phyloP scores from a whole-genome alignment of 2,329 filamentous ascomycete genomes.

The Purpureocillium lavendulum region DNA sequence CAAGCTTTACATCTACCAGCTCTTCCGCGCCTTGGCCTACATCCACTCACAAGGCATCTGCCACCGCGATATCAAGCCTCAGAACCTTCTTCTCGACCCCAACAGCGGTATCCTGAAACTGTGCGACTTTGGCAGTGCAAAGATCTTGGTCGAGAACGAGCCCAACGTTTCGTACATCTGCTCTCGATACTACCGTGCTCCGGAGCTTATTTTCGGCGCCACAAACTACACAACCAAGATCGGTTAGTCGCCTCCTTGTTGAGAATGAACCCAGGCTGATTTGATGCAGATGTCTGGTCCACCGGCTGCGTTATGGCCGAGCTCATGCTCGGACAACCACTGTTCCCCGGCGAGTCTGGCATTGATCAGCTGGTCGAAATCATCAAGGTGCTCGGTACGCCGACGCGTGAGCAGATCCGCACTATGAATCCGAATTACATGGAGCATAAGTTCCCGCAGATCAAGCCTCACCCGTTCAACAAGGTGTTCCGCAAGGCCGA shows the following conservation, averaged over 20 bases:
- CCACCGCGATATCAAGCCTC: slow-evolving; percentile 97
- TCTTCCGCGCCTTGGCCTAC: slow-evolving; percentile 96
- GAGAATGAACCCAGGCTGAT: slow-evolving; percentile 1
- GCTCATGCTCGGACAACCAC: slow-evolving; percentile 93
- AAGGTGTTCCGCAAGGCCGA: slow-evolving; percentile 99
- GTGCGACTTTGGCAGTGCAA: slow-evolving; percentile 97
- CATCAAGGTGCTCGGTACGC: slow-evolving; percentile 96
- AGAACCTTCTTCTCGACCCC: slow-evolving; percentile 92
- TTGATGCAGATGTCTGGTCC: slow-evolving; percentile 86
- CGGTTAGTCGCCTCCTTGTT: slow-evolving; percentile 51
- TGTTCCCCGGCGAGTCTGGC: slow-evolving; percentile 96
- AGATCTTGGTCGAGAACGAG: slow-evolving; percentile 97
- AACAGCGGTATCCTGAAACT: slow-evolving; percentile 88
- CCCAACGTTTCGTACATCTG: slow-evolving; percentile 99
- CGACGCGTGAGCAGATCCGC: slow-evolving; percentile 93
- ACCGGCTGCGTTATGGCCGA: slow-evolving; percentile 99
- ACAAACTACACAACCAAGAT: slow-evolving; percentile 99
- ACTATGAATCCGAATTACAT: slow-evolving; percentile 99
- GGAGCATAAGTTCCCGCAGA: slow-evolving; percentile 99
- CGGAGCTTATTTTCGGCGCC: slow-evolving; percentile 95
- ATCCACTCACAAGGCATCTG: slow-evolving; percentile 99
- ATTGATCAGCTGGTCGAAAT: slow-evolving; percentile 99
- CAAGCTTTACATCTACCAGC: slow-evolving; percentile 99
- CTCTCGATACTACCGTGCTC: slow-evolving; percentile 96
- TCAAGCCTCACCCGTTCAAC: slow-evolving; percentile 98